A percentile compares a stretch with the other conserved stretches of the same genome.
Conservation (phyloP, 176 grass and related monocot species). For the Carex pumila region DNA sequence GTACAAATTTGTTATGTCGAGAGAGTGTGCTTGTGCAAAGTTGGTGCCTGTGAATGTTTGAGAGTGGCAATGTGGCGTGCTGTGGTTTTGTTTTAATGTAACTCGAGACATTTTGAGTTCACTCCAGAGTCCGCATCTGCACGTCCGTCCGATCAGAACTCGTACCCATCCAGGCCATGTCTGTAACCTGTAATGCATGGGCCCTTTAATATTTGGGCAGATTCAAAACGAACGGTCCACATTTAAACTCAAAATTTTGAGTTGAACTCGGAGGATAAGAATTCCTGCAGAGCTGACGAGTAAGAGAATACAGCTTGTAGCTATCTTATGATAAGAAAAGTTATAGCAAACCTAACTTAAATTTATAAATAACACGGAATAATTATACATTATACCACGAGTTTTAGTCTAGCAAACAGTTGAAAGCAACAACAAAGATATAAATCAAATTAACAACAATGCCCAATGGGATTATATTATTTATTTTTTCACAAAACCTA, state of each 20-base stretch:
- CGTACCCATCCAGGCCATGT: too few species aligned
- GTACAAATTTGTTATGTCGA: too few species aligned
- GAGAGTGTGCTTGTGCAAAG: too few species aligned
- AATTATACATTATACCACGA: slow-evolving; percentile 10
- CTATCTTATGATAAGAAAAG: not conserved
- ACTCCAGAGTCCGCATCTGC: not conserved
- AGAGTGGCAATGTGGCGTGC: not conserved
- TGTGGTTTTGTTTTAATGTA: not conserved
- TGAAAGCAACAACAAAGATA: slow-evolving; percentile 9
- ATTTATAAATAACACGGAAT: slow-evolving; percentile 12
- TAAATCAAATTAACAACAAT: slow-evolving; percentile 18
- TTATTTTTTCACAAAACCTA: slow-evolving; percentile 30
- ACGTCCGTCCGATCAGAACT: too few species aligned
- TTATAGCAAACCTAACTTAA: not conserved
- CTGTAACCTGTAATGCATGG: too few species aligned
- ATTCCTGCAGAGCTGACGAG: not conserved
- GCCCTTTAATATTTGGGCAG: too few species aligned
- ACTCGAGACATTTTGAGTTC: not conserved
- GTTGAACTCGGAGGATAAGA: too few species aligned
- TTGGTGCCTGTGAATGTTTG: too few species aligned
- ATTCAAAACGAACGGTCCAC: too few species aligned
- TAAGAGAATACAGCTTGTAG: not conserved
- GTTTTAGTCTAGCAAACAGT: not conserved
- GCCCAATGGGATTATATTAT: slow-evolving; percentile 24
- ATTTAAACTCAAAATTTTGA: too few species aligned